Evolutionary conservation across 306 rosid species (phyloP), one percentile per base, ranked within the genome.

Genomic region (Styphnolobium japonicum): DNA sequence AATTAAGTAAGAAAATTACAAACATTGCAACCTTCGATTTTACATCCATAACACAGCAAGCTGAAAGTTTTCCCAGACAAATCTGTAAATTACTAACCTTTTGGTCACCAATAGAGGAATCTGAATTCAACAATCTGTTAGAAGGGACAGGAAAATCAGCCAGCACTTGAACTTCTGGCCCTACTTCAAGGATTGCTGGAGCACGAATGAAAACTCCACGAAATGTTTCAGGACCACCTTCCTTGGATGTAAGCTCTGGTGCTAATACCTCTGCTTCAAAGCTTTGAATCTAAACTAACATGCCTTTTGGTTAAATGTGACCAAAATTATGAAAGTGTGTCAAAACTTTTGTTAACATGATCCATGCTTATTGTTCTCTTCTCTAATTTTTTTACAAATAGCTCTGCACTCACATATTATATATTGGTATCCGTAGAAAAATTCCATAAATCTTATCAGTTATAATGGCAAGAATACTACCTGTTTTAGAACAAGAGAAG

Each of bases 201-300:
- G 99, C 99, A 34, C 96, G 98, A 73, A 95, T 93, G 89, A 91
- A 95, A 84, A 95, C 79, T 53, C 94, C 99, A 61, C 93, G 96
- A 66, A 88, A 95, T 25, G 92, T 82, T 82, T 91, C 98, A 19
- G 94, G 90, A 72, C 99, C 99, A 53, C 99, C 99, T 89, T 91
- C 99, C 51, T 70, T 70, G 19, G 96, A 87, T 6, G 85, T 87
- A 6, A 95, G 94, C 82, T 87, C 93, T 18, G 93, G 97, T 45
- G 88, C 91, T 25, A 82, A 51, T 79, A 94, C 84, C 68, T 94
- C 97, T 23, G 93, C 80, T 88, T 92, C 97, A 77, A 94, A 94
- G 88, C 98, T 94, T 82, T 86, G 97, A 67, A 94, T 82, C 97
- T 94, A 80, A 48, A 79, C 12, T 43, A 36, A n/a, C 60, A 78